Evolutionary conservation across 768 basidiomycete species (phyloP).

Genomic region (Phaffia australis): DNA sequence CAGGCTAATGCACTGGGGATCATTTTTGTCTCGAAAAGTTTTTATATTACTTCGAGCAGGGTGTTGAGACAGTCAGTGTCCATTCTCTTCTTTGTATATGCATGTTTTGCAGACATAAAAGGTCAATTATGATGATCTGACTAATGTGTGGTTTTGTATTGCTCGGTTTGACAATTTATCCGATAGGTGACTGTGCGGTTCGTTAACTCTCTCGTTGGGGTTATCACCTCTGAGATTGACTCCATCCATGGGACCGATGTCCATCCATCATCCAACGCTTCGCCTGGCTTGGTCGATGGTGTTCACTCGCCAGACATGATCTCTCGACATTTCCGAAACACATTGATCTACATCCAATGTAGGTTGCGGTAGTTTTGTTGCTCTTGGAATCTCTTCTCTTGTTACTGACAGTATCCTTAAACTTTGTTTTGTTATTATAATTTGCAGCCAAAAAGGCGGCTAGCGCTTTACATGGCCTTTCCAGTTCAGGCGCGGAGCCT

Average conservation of each 20-base stretch:
- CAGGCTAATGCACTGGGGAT: not conserved
- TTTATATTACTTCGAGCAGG: constrained; percentile 88
- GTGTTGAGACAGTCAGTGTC: constrained; percentile 69
- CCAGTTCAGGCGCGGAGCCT: not conserved
- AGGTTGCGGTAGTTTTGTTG: not conserved
- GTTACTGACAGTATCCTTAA: not conserved
- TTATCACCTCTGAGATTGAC: constrained; percentile 90
- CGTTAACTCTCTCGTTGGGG: constrained; percentile 87
- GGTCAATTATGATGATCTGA: too few species aligned
- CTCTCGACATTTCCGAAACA: constrained; percentile 78
- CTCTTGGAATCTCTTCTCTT: not conserved
- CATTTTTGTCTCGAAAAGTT: constrained; percentile 42
- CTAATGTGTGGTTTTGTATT: not conserved
- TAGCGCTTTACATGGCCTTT: constrained; percentile 1
- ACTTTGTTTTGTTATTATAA: not conserved
- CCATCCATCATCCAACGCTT: constrained; percentile 67
- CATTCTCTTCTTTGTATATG: not conserved
- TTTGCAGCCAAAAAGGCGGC: constrained; percentile 17
- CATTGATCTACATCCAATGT: constrained; percentile 63
- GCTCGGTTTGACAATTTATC: too few species aligned
- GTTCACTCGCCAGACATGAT: constrained; percentile 92
- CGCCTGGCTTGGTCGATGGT: constrained; percentile 80
- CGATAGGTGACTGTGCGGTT: constrained; percentile 82
- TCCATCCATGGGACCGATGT: constrained; percentile 75
- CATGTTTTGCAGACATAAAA: too few species aligned